phyloP scores from a whole-genome alignment of 2,329 filamentous ascomycete genomes.

The Botrytis elliptica region DNA sequence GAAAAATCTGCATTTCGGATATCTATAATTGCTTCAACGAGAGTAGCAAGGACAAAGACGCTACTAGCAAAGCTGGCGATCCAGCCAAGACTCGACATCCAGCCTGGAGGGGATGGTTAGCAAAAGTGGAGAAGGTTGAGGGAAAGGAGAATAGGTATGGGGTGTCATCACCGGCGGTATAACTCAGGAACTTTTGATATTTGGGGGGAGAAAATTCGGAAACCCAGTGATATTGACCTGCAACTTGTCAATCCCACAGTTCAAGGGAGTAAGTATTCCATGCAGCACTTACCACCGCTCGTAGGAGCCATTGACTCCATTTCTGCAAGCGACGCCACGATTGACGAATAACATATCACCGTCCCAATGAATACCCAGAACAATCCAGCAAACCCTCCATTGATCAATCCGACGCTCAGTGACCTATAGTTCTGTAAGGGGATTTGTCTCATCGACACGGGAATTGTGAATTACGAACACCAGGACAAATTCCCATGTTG shows the following conservation, averaged over 20 bases:
- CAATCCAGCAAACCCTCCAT: constrained; percentile 39
- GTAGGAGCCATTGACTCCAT: constrained; percentile 36
- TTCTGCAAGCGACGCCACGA: constrained; percentile 34
- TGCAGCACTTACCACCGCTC: constrained; percentile 25
- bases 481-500: constrained; percentile 46
- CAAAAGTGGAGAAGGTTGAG: background rate
- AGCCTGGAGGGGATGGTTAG: constrained; percentile 39
- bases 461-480: constrained; percentile 32
- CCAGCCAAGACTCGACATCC: constrained; percentile 49
- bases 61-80: constrained; percentile 44
- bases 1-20: constrained; percentile 40
- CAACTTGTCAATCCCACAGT: constrained; percentile 39
- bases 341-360: constrained; percentile 36
- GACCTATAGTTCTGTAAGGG: constrained; percentile 20
- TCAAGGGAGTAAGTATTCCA: too few relatives aligned
- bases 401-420: constrained; percentile 37
- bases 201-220: constrained; percentile 51
- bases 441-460: background rate
- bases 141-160: background rate
- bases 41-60: constrained; percentile 45
- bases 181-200: constrained; percentile 54
- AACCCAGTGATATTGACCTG: constrained; percentile 59
- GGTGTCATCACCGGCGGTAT: constrained; percentile 44
- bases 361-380: constrained; percentile 44
- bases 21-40: constrained; percentile 45